Evolutionary conservation across 805 yeast species (phyloP), one percentile per base, ranked within the genome.

Genomic region (Cyberlindnera euphorbiae): DNA sequence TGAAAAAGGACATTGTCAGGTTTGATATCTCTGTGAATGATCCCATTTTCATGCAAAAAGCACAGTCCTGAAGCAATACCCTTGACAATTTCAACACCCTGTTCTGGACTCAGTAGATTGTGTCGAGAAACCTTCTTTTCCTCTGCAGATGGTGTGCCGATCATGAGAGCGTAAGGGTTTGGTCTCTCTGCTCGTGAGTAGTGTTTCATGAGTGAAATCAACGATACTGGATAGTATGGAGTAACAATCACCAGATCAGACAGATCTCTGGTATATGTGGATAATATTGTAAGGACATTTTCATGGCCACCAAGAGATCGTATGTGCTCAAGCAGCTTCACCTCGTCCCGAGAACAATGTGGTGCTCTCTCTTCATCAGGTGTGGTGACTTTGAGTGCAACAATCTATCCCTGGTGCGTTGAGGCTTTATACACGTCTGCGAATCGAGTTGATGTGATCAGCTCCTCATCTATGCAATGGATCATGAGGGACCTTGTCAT

Each of bases 21-120:
- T 57, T 93, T 93, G 46, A 90, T 78, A 60, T 90, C 98, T 52
- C 98, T 73, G 61, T 90, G 98, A 30, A 90, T 85, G 19, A 90
- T 80, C 6, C 82, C 86, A 35, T 77, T 67, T 7, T 68, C 58
- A 54, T 93, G 97, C 36, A 84, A 69, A 52, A 75, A 82, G 25
- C 64, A 58, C 17, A 85, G 59, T 2, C 81, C 83, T 26, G 60
- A 55, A 17, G 62, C 61, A 8, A 60, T 47, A 46, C 58, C 70
- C 24, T 48, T 58, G 12, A 71, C 53, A 2, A 73, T 60, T 2
- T 57, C 50, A 2, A 30, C 30, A 0, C 58, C 50, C n/a, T 36
- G 35, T 1, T 32, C 22, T 2, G 26, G 12, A 2, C 47, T 36
- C 7, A 59, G 24, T 10, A 37, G 39, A 29, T 49, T 57, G 16